Evolutionary conservation across 2,329 filamentous ascomycete genomes (phyloP), one percentile per base, ranked within the genome.

Genomic region (Cercospora sesami): DNA sequence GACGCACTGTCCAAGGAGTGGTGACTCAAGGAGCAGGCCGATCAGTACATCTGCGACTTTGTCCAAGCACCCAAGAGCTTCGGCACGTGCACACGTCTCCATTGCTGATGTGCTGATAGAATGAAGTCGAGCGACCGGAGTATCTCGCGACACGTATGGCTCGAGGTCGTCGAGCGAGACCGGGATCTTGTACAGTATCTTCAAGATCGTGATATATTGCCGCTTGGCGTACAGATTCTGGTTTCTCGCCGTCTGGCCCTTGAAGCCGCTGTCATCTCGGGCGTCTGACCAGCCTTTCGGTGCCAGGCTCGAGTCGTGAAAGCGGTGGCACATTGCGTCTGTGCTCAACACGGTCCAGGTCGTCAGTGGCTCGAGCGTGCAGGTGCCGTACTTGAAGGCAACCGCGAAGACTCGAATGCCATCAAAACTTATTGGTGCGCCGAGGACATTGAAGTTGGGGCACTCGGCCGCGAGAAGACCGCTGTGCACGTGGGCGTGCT

Each of bases 231-330:
- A 64, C 10, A 64, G 12, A 12, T 57, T 64, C 48, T 64, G 61
- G 10, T 57, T 64, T 6, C 61, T 23, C 6, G 61, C 61, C 8
- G 48, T 30, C 28, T 64, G 61, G 3, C 61, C 42, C 23, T 36
- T 53, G 48, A 39, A 23, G 4, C 9, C 10, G 10, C 14, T 12
- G 18, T 57, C 30, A 3, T 64, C 28, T 16, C 61, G 48, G 7
- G 61, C 28, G 5, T 28, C 55, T 3, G 61, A 64, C 61, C 61
- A 64, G 9, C 61, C 61, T 31, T 53, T 4, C 4, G 48, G 61
- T 10, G 61, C 61, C 5, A 64, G 61, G 57, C 42, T 64, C 42
- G 61, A 64, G 61, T 64, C 61, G 48, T 64, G 61, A 14, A 64
- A 64, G 4, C 61, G 48, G 2, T 55, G 30, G 31, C 61, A 64